Evolutionary conservation across 179 eudicot species (phyloP).

Genomic region (Kewa caespitosa): DNA sequence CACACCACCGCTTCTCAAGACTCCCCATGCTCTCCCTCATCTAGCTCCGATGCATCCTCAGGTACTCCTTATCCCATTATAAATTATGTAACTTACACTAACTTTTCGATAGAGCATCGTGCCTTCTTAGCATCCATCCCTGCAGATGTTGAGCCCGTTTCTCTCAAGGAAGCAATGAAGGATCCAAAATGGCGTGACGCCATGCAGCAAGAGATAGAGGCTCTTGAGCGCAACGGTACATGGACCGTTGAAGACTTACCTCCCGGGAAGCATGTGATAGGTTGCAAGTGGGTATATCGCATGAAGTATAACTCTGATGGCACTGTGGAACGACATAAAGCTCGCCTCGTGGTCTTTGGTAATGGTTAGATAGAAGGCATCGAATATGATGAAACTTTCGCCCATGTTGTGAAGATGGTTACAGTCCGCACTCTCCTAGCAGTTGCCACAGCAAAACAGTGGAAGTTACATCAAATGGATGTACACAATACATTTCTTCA

Average conservation of each 20-base stretch:
- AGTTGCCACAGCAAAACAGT: neutral
- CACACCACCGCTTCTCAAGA: neutral
- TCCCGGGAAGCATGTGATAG: neutral
- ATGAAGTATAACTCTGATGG: slow-evolving; percentile 2
- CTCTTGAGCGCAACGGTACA: neutral
- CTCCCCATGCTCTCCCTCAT: neutral
- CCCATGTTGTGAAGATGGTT: neutral
- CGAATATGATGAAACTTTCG: slow-evolving; percentile 15
- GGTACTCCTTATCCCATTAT: neutral
- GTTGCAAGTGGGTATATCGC: slow-evolving; percentile 17
- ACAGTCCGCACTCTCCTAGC: neutral
- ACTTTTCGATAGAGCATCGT: neutral
- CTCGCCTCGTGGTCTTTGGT: neutral
- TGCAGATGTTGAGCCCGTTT: neutral
- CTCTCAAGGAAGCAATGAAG: neutral
- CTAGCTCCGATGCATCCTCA: neutral
- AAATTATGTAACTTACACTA: slow-evolving; percentile 1
- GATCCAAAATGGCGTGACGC: neutral
- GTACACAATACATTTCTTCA: slow-evolving; percentile 19
- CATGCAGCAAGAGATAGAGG: neutral
- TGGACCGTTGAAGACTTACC: neutral
- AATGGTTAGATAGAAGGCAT: neutral
- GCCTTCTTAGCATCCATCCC: neutral
- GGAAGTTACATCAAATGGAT: slow-evolving; percentile 9
- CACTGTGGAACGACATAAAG: slow-evolving; percentile 10